A percentile compares a stretch with the other conserved stretches of the same genome.
Evolutionary conservation across 352 stramenopile species (phyloP).

Genomic region (Globisporangium iwayamae): DNA sequence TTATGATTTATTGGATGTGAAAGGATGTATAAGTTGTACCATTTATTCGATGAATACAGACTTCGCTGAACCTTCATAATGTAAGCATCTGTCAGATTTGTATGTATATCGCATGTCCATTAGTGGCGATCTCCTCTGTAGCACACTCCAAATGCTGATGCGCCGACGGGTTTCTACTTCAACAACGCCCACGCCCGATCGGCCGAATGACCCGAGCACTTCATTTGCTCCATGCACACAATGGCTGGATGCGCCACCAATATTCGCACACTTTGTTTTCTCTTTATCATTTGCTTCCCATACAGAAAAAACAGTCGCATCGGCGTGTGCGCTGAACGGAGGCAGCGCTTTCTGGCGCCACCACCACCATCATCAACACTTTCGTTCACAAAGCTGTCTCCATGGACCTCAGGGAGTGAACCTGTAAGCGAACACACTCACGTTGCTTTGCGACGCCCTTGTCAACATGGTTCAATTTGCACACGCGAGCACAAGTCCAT

Average conservation of each 20-base stretch:
- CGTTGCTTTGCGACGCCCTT: not conserved
- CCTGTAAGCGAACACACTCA: not conserved
- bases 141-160: constrained; percentile 1
- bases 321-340: not conserved
- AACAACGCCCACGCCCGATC: not conserved
- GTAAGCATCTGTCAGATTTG: too few species aligned
- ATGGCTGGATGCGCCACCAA: not conserved
- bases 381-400: not conserved
- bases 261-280: not conserved
- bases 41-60: too few species aligned
- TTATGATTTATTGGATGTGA: too few species aligned
- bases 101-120: too few species aligned
- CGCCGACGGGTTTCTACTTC: constrained; percentile 8
- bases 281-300: too few species aligned
- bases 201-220: not conserved
- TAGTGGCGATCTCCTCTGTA: too few species aligned
- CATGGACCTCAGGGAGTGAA: not conserved
- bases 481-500: not conserved
- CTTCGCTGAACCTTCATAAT: too few species aligned
- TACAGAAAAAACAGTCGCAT: too few species aligned
- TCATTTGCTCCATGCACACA: not conserved
- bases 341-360: not conserved
- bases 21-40: too few species aligned
- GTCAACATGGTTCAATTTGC: not conserved
- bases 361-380: not conserved